Evolutionary conservation across 2,329 filamentous ascomycete species (phyloP).

Genomic region (Fusarium zealandicum): DNA sequence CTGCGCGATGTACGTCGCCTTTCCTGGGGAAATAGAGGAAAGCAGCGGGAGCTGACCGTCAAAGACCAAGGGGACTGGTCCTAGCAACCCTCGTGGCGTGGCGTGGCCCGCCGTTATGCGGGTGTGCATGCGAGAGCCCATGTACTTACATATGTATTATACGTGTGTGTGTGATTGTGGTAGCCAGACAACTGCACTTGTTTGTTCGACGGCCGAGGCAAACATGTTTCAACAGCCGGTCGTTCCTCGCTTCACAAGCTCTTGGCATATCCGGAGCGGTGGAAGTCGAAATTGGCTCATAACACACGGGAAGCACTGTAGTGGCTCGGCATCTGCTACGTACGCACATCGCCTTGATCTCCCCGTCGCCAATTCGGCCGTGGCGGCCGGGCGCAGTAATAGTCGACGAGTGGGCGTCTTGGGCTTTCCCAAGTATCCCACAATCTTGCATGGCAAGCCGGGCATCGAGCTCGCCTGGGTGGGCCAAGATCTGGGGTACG

Average conservation of each 20-base stretch:
- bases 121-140: constrained; percentile 8
- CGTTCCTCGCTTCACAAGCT: constrained; percentile 23
- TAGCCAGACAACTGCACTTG: constrained; percentile 10
- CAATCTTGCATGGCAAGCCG: neutral
- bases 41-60: neutral
- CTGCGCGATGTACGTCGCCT: constrained; percentile 10
- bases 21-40: constrained; percentile 3
- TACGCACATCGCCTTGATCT: neutral
- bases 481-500: constrained; percentile 37
- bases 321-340: neutral
- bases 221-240: constrained; percentile 31
- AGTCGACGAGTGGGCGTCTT: constrained; percentile 5
- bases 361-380: constrained; percentile 6
- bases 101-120: constrained; percentile 1
- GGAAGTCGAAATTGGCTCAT: constrained; percentile 23
- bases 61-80: neutral
- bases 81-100: constrained; percentile 2
- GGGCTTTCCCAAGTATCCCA: constrained; percentile 8
- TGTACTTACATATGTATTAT: neutral
- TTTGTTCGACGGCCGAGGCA: constrained; percentile 19
- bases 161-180: constrained; percentile 4
- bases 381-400: constrained; percentile 2
- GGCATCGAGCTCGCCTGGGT: constrained; percentile 15
- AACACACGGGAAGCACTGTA: constrained; percentile 1
- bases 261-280: constrained; percentile 37